Conservation (phyloP, 768 basidiomycete genomes). For the Suillus plorans region DNA sequence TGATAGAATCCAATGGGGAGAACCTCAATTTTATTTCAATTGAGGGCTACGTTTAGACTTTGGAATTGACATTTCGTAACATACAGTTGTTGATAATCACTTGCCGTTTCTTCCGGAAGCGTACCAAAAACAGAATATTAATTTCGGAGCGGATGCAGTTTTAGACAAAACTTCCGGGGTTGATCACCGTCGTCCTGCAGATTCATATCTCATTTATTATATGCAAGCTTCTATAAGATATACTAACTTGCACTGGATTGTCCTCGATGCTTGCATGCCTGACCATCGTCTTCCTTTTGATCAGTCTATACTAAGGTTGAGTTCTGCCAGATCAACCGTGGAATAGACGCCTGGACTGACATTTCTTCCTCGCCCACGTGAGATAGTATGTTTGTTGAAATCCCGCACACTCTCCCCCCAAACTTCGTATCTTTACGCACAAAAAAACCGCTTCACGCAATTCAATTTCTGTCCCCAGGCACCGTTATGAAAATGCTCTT, state of each 20-base stretch:
- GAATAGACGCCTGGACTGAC: slow-evolving; percentile 9
- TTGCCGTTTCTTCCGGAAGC: slow-evolving; percentile 5
- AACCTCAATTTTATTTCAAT: slow-evolving; percentile 31
- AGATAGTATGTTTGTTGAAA: slow-evolving; percentile 3
- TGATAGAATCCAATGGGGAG: slow-evolving; percentile 27
- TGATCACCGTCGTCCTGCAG: not conserved
- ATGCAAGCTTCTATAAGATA: not conserved
- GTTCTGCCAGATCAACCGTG: slow-evolving; percentile 11
- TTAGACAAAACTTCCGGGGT: not conserved
- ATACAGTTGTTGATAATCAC: slow-evolving; percentile 2
- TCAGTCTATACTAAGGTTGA: slow-evolving; percentile 11
- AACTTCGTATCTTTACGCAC: slow-evolving; percentile 10
- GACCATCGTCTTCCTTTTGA: not conserved
- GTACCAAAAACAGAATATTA: not conserved
- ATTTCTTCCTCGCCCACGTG: slow-evolving; percentile 27
- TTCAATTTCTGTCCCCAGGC: slow-evolving; percentile 24
- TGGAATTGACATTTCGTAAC: slow-evolving; percentile 9
- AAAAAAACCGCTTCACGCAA: slow-evolving; percentile 12
- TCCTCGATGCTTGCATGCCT: slow-evolving; percentile 5
- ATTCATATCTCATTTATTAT: not conserved
- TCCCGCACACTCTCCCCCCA: not conserved
- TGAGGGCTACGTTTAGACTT: slow-evolving; percentile 34
- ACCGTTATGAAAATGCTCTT: slow-evolving; percentile 22
- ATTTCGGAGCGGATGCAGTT: slow-evolving; percentile 7
- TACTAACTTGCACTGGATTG: not conserved